Conservation (phyloP, 805 yeast species). For the Barnettozyma botsteinii region DNA sequence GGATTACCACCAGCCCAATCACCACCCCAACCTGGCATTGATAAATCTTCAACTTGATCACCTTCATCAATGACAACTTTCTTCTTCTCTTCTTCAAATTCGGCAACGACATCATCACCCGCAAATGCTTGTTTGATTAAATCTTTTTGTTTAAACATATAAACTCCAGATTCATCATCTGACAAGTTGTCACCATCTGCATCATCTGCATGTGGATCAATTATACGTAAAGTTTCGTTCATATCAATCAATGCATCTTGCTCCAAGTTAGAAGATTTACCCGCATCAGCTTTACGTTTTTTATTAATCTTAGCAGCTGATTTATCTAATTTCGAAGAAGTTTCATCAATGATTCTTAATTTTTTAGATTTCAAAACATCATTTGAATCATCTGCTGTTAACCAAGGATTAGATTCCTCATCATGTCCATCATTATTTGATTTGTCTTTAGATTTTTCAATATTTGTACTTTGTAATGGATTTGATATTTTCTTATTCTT, state of each 20-base stretch:
- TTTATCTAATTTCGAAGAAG: conserved; percentile 46
- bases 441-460: conserved; percentile 9
- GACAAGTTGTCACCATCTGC: conserved; percentile 21
- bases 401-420: conserved; percentile 47
- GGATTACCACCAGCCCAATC: conserved; percentile 81
- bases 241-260: conserved; percentile 39
- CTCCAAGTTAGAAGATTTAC: conserved; percentile 27
- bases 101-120: conserved; percentile 84
- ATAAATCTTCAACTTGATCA: conserved; percentile 78
- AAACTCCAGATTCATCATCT: conserved; percentile 34
- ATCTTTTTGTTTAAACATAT: conserved; percentile 72
- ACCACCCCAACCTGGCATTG: conserved; percentile 82
- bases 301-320: conserved; percentile 28
- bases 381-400: conserved; percentile 26
- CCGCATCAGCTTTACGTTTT: conserved; percentile 32
- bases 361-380: conserved; percentile 38
- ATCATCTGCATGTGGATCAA: conserved; percentile 40
- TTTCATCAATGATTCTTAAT: conserved; percentile 41
- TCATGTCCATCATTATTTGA: conserved; percentile 3
- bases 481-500: conserved; percentile 5
- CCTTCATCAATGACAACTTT: conserved; percentile 68
- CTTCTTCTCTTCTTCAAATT: conserved; percentile 74
- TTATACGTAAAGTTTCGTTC: conserved; percentile 48
- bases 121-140: conserved; percentile 91
- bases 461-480: conserved; percentile 7